Conservation (phyloP, 345 rosid species). For the Eutrema japonicum region DNA sequence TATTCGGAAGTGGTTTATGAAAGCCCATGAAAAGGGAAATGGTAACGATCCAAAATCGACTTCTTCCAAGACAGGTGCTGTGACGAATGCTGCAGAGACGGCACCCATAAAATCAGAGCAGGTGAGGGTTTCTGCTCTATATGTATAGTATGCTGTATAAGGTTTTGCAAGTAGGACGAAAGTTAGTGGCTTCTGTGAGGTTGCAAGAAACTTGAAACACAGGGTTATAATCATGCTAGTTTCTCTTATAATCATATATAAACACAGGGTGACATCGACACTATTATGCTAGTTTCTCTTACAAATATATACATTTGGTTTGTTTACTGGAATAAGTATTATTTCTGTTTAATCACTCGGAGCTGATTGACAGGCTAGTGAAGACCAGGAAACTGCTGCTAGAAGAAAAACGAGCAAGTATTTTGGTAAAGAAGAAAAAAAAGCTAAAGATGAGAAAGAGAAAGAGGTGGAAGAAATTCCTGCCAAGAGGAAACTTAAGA, state of each 20-base stretch:
- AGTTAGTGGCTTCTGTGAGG: neutral
- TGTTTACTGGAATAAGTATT: conserved; percentile 12
- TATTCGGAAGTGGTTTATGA: conserved; percentile 97
- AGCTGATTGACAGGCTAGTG: conserved; percentile 47
- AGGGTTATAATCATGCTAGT: neutral
- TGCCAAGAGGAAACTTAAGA: conserved; percentile 65
- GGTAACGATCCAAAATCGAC: conserved; percentile 49
- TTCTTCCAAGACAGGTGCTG: conserved; percentile 47
- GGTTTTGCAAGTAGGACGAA: neutral
- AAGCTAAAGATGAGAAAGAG: conserved; percentile 68
- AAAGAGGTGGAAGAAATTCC: conserved; percentile 55
- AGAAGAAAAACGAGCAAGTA: conserved; percentile 96
- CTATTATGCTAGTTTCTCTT: conserved; percentile 5
- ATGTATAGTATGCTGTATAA: neutral
- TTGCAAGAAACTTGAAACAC: conserved; percentile 10
- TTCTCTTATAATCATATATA: neutral
- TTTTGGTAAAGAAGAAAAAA: conserved; percentile 68
- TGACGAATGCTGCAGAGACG: conserved; percentile 45
- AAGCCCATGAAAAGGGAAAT: conserved; percentile 81
- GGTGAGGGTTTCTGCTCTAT: conserved; percentile 48
- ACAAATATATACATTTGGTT: neutral
- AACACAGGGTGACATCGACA: too few species aligned
- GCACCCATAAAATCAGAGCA: conserved; percentile 48
- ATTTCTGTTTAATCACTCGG: conserved; percentile 30
- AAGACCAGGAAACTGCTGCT: conserved; percentile 55